Evolutionary conservation across 805 yeast species (phyloP), one percentile per base, ranked within the genome.

Genomic region (Millerozyma miso): DNA sequence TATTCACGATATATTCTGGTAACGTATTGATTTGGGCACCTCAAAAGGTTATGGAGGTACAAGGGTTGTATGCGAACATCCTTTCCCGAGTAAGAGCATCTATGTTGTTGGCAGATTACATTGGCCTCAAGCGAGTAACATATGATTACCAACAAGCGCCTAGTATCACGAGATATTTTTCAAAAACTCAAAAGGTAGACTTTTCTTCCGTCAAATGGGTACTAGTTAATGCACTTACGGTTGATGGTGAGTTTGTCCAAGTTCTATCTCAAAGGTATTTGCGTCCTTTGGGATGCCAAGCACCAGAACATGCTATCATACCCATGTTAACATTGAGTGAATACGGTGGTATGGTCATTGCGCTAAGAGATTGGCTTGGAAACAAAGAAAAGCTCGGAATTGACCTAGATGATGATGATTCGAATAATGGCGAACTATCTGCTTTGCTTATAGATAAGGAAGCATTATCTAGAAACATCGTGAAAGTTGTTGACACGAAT

Each of bases 261-360:
- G 83, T 93, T 59, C 69, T 93, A 33, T 80, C 95, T 10, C 91
- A 88, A 49, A 74, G 98, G 44, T 93, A 96, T 88, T 71, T 93
- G 38, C 77, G 82, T 50, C 97, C 98, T 2, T 63, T 93, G 41
- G 99, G 99, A 0, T 88, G 95, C 55, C 76, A 71, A 42, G 78
- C 77, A 41, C 83, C 95, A 0, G 75, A 84, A 31, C 78, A 80
- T 40, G 86, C 88, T 3, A 83, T 89, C 20, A 83, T 96, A 0
- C 99, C 99, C 0, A 77, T 93, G 71, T 69, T 93, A 35, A 85
- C 97, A 0, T 67, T 93, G 39, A 80, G 86, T 49, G 99, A 93
- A 58, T 95, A 89, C 55, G 99, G 99, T 29, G 99, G 99, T 2
- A 87, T 91, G 79, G 89, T 90, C 10, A 80, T 93, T 4, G 81